Conservation (phyloP, 371 early-diverging fungal species). For the Apophysomyces trapeziformis region DNA sequence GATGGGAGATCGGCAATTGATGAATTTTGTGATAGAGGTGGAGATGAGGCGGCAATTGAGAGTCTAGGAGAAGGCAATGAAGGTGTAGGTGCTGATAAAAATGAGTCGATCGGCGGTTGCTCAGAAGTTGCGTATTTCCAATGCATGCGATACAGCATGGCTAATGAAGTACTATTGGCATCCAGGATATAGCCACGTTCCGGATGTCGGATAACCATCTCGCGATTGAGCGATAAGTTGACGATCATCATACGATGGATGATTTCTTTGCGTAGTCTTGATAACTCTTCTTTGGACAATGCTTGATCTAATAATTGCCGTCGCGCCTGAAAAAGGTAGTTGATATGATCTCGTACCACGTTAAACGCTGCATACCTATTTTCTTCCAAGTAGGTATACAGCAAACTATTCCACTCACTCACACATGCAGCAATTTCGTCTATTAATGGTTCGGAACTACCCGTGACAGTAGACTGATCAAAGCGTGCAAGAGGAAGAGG, state of each 20-base stretch:
- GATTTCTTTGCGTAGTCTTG: constrained; percentile 60
- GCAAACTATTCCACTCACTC: constrained; percentile 66
- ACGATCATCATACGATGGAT: constrained; percentile 61
- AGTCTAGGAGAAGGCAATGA: constrained; percentile 10
- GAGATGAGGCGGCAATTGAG: background rate
- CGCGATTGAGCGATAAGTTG: constrained; percentile 59
- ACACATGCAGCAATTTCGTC: constrained; percentile 74
- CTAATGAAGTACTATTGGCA: constrained; percentile 59
- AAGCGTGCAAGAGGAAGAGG: constrained; percentile 54
- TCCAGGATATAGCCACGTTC: constrained; percentile 67
- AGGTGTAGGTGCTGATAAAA: background rate
- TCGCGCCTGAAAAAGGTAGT: constrained; percentile 66
- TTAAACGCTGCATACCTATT: constrained; percentile 64
- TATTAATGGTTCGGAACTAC: constrained; percentile 64
- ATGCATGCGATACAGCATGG: constrained; percentile 63
- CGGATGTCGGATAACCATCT: constrained; percentile 68
- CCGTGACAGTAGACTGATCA: constrained; percentile 61
- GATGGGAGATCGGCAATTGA: background rate
- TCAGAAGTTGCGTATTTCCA: constrained; percentile 21
- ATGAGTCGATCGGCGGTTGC: background rate
- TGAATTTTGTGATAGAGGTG: constrained; percentile 9
- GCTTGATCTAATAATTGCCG: constrained; percentile 71
- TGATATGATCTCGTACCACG: constrained; percentile 58
- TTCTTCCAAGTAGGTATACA: constrained; percentile 57
- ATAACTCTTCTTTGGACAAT: constrained; percentile 64